Base-by-base conservation (phyloP, 2,329 filamentous ascomycete species). In the Dactylellina cionopaga region DNA sequence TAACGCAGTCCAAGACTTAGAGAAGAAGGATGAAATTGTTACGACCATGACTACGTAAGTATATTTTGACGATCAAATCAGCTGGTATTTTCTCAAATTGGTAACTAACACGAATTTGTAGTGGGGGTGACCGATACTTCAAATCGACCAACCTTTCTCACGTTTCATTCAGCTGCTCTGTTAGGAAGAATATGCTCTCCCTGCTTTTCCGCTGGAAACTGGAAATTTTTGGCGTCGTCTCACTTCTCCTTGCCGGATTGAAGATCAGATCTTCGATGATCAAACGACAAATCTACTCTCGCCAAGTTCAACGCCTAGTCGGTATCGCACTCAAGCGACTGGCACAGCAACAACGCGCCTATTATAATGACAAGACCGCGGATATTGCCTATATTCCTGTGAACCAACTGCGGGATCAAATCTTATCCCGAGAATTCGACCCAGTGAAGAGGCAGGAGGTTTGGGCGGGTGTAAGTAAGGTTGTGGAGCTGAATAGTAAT, bases 401-500 rank as follows among this genome's bases (percentile, higher is more conserved):
- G 76, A 91, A 91, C 0, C 95, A 98, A 79, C 83, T 99, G 59
- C 86, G 95, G 70, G 95, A 99, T 78, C 94, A 98, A 78, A 89
- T 99, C 2, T 84, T 99, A 37, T 85, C 94, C 17, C 87, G 90
- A 25, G 89, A 96, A 73, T 92, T 97, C 79, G 89, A 87, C 2
- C 85, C 93, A 17, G 84, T 85, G 6, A 87, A 92, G 76, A 86
- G 95, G 35, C 90, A 95, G 78, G 86, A 87, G 63, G 83, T 99
- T 54, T 99, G 96, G 95, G 85, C 88, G 75, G 87, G 88, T 52
- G 95, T 99, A 17, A 86, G 88, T 76, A 87, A 84, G 55, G 90
- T 98, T 56, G 93, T 99, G 0, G 95, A 99, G 81, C 89, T 89
- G 80, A 99, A 99, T 80, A 90, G 91, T 71, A 99, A 99, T 78